Conservation (phyloP, 176 grass and related monocot species). For the Poa annua region DNA sequence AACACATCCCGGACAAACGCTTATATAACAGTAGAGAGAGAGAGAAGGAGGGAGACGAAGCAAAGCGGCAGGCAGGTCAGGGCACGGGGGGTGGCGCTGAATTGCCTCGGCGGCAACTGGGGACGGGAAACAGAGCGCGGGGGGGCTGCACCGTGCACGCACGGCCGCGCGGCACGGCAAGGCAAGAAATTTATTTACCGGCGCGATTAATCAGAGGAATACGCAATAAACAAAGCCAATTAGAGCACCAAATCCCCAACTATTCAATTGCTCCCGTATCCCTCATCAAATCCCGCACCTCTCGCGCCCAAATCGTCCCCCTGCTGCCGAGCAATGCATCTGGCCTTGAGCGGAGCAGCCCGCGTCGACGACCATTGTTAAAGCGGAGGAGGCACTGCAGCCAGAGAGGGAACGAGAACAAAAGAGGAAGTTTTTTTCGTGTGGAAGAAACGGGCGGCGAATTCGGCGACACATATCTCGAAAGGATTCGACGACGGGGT, state of each 20-base stretch:
- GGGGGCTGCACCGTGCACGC: background rate
- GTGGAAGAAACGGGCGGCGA: conserved; percentile 1
- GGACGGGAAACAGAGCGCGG: conserved; percentile 37
- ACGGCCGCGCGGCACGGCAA: background rate
- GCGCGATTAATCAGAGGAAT: conserved; percentile 29
- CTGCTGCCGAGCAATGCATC: conserved; percentile 51
- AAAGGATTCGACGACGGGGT: conserved; percentile 27
- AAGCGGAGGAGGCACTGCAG: background rate
- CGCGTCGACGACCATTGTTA: conserved; percentile 41
- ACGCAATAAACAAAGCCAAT: conserved; percentile 28
- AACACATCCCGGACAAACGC: conserved; percentile 36
- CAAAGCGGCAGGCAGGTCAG: background rate
- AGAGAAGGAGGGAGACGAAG: background rate
- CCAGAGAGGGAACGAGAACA: background rate
- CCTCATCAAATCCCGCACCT: conserved; percentile 46
- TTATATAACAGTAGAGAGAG: conserved; percentile 60
- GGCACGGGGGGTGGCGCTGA: conserved; percentile 27
- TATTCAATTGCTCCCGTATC: conserved; percentile 51
- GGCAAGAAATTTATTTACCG: background rate
- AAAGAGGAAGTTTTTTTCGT: background rate
- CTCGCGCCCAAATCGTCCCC: conserved; percentile 34
- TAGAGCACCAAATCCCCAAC: conserved; percentile 46
- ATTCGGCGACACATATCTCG: conserved; percentile 47
- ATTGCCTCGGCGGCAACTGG: conserved; percentile 44
- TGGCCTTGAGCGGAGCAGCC: conserved; percentile 27